Base-by-base conservation (phyloP, 352 stramenopile species). In the Phytophthora syringae region DNA sequence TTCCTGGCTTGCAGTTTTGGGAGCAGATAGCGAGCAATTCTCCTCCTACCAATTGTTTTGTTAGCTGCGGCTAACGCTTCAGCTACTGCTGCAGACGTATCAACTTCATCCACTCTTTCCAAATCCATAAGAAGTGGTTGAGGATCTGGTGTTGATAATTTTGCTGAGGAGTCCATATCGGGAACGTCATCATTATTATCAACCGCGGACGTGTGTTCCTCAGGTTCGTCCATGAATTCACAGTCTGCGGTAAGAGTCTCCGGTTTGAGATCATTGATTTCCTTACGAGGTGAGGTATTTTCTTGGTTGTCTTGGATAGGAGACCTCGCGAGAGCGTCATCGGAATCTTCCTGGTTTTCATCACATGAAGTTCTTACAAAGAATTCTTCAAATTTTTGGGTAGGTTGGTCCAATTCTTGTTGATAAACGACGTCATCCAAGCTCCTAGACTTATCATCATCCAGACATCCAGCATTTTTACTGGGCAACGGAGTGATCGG, bases 21-120 rank as follows among this genome's bases (percentile, higher is more conserved):
- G 22, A 50, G 16, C 36, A 73, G 36, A 20, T 61, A 61, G 20
- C 34, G 28, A 50, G 22, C 24, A 50, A 73, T 65, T 21, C 6
- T 50, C 42, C 60, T 18, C 18, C 39, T 52, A 61, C 52, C 34
- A 15, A n/a, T 18, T 18, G 54, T 18, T 49, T 30, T 15, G 12
- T 36, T 37, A 30, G 20, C 36, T 57, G 21, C 16, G 30, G 20
- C 20, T 49, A 15, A 16, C 10, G 7, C 20, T 21, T 27, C 15
- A 42, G 57, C 48, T n/a, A 34, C 2, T 25, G 22, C 36, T 21
- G 25, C n/a, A 3, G 28, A 30, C 0, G 28, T 16, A 10, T 57
- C 13, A 32, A 32, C 27, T 5, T 5, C 27, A 32, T 32, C 9
- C 27, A 32, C 27, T 10, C 5, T 32, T 20, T 37, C 22, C 12